phyloP scores from a whole-genome alignment of 192 early-diverging fungal genomes.

The Gonapodya sp. region DNA sequence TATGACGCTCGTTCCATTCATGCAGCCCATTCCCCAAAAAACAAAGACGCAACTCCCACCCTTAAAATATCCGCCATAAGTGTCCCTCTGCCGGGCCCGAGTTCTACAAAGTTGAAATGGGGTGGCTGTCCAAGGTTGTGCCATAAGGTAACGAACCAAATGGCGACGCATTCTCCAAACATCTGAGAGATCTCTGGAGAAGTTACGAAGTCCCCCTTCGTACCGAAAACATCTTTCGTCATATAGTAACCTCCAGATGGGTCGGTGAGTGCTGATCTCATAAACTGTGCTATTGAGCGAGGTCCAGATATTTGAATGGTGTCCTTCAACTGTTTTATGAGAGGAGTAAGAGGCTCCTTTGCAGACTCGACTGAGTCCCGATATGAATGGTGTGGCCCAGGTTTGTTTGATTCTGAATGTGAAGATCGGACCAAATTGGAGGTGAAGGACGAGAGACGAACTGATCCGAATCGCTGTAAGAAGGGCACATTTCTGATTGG shows the following conservation, averaged over 20 bases:
- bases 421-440: no score
- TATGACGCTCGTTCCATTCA: no score
- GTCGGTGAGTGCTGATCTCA: constrained; percentile 77
- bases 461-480: no score
- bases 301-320: constrained; percentile 33
- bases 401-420: background rate
- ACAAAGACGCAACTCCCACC: constrained; percentile 24
- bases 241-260: constrained; percentile 92
- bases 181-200: constrained; percentile 96
- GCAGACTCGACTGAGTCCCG: background rate
- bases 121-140: constrained; percentile 50
- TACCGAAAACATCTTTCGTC: constrained; percentile 80
- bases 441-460: no score
- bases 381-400: background rate
- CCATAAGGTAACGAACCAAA: constrained; percentile 87
- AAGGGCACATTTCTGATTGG: no score
- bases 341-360: background rate
- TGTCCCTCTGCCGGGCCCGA: constrained; percentile 92
- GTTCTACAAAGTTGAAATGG: constrained; percentile 53
- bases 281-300: constrained; percentile 75
- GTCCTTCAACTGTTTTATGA: background rate
- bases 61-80: constrained; percentile 86
- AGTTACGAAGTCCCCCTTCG: constrained; percentile 86
- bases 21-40: background rate
- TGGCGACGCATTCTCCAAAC: constrained; percentile 81